Evolutionary conservation across 345 rosid genomes (phyloP), one percentile per base, ranked within the genome.

Genomic region (Citrus reticulata): DNA sequence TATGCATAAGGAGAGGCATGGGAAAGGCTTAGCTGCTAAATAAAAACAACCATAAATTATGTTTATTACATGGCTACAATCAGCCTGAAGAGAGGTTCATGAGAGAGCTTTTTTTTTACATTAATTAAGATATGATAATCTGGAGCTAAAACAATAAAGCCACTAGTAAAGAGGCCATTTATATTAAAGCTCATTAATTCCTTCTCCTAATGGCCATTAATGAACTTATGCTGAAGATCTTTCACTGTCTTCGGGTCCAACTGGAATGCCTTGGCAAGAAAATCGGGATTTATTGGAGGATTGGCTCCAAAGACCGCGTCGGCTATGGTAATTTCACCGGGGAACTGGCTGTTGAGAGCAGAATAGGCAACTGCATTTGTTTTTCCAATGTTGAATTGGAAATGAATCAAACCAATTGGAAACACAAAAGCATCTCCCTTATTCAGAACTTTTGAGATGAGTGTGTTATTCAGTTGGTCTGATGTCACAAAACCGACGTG

Each of bases 401-500:
- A 32, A 71, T 83, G 80, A 35, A 73, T 34, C 20, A 82, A n/a
- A 1, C 81, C 89, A 1, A 74, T 46, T 3, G 90, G 90, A 70
- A 86, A 88, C 20, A 88, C 87, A 24, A 73, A 82, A 14, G 62
- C 81, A 42, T 82, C 85, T 5, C 85, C 85, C 40, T 55, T 32
- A 32, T 78, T 68, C 1, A 82, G 54, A n/a, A 81, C 46, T 75
- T 85, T 85, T 72, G 83, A 14, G 34, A 87, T 71, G n/a, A 87
- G 39, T 10, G 46, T 79, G 78, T 83, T 83, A 1, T 63, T 79
- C 29, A 61, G 82, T 1, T 63, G 86, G 60, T 84, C 79, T 7
- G 87, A 87, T 5, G 88, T 81, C 35, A 87, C 85, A 35, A 87
- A 87, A 3, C 90, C 88, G 9, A 85, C 88, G 14, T 79, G 78